Evolutionary conservation across 306 rosid species (phyloP), one percentile per base, ranked within the genome.

Genomic region (Chamaecrista fasciculata): DNA sequence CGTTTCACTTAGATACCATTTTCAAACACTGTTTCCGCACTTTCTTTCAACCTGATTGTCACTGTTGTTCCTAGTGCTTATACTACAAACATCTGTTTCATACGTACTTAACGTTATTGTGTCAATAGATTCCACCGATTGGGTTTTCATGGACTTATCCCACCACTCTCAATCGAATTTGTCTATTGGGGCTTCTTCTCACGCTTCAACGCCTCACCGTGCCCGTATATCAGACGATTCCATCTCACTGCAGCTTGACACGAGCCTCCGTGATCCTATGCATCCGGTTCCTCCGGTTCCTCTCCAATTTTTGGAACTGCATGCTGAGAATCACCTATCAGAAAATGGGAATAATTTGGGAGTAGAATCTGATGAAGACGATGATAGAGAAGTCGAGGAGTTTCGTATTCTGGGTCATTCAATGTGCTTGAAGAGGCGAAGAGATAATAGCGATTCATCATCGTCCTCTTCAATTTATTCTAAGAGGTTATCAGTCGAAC

Each of bases 341-440:
- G 81, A 75, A 18, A 79, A 78, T 47, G 87, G 84, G 3, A 61
- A 43, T 52, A 61, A 43, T 52, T 48, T 33, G 6, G 77, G 67
- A 2, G 58, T 55, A 0, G 86, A 72, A 15, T 71, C 18, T 5
- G 73, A 74, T 29, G 76, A 79, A 14, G 86, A 70, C 2, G 88
- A 86, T 0, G 95, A 86, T 58, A 65, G 70, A 29, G 94, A 87
- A n/a, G 88, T 88, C 0, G 91, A 88, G 39, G 97, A 91, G 76
- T 85, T 92, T 76, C 90, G 88, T 42, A 87, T 92, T 67, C 71
- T 92, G 55, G 97, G 97, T 8, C 97, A 92, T 66, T 80, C 96
- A 18, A 85, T 91, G 97, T 91, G 96, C 63, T 56, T 92, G 61
- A 92, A 92, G 75, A 84, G 97, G 60, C 82, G 86, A 28, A 72